Base-by-base conservation (phyloP, 768 basidiomycete species). In the Rhizopogon vinicolor region DNA sequence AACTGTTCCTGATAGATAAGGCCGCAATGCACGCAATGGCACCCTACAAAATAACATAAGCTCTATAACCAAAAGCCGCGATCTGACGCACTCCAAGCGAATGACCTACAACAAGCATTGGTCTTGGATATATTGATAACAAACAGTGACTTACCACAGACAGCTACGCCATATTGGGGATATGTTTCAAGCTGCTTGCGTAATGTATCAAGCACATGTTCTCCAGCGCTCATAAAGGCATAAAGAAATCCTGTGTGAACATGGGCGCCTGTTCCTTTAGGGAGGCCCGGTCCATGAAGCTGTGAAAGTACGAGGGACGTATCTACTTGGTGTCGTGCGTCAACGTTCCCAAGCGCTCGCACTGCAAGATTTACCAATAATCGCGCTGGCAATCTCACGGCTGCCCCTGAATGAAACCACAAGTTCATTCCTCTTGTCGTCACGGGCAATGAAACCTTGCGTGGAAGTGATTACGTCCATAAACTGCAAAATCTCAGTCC, bases 361-460 rank as follows among this genome's bases (percentile, higher is more conserved):
- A 35, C 35, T 16, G 37, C 14, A 6, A 54, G 14, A 42, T 58
- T 19, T 19, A 65, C 62, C 62, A 19, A 62, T 54, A 44, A 65
- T 57, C 41, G 64, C 46, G 52, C 61, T 56, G 9, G 49, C 31
- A 18, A 57, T 2, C 7, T 72, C 64, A 28, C 66, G 68, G 53
- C 74, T 69, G 35, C 78, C 78, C 29, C 71, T 75, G 45, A 79
- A 68, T 28, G 75, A 65, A 25, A 77, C 64, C 16, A 79, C 57
- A 42, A 79, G 64, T 56, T 79, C 78, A 52, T 71, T 62, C 29
- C 69, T 63, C 2, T 58, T 63, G 54, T 79, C 75, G 54, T 79
- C 78, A 18, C 75, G 69, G 1, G 72, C 77, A 25, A 79, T 68
- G 51, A 74, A 80, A 22, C 78, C 78, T 64, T 74, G 74, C 2